Evolutionary conservation across 176 grass and related monocot species (phyloP).

Genomic region (Saccharum spontaneum): DNA sequence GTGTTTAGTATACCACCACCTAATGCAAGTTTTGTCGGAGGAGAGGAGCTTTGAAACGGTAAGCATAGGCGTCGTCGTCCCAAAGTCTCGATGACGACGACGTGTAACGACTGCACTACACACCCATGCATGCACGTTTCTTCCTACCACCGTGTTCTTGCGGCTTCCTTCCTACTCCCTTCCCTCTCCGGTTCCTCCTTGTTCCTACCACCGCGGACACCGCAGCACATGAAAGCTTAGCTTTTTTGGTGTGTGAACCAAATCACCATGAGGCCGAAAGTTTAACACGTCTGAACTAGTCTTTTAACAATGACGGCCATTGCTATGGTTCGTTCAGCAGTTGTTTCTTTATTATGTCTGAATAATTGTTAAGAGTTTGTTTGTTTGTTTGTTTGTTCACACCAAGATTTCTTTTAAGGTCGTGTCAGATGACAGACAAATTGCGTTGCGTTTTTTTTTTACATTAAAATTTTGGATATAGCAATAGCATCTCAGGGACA

Average conservation of each 20-base stretch:
- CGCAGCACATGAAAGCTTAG: neutral
- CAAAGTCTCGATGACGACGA: conserved; percentile 34
- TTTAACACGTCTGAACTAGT: neutral
- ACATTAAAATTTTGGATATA: neutral
- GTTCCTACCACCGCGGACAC: neutral
- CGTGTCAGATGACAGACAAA: neutral
- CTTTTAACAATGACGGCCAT: neutral
- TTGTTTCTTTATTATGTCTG: neutral
- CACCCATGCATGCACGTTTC: conserved; percentile 28
- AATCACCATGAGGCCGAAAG: neutral
- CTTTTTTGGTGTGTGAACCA: neutral
- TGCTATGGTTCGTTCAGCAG: neutral
- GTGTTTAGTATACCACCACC: neutral
- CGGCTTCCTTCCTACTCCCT: neutral
- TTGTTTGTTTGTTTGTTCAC: neutral
- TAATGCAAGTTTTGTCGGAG: conserved; percentile 23
- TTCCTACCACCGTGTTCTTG: neutral
- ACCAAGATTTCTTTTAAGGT: too few species aligned
- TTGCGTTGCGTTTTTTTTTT: neutral
- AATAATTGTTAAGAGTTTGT: neutral
- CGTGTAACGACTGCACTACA: conserved; percentile 32
- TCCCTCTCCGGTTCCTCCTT: neutral
- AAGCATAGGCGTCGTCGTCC: neutral
- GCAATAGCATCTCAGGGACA: neutral
- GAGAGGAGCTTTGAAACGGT: conserved; percentile 18